These are phyloP conservation scores for Cnidoscolus chayamansa DNA, from an alignment of 441 rosid species.

Conservation along the genomic window DNA sequence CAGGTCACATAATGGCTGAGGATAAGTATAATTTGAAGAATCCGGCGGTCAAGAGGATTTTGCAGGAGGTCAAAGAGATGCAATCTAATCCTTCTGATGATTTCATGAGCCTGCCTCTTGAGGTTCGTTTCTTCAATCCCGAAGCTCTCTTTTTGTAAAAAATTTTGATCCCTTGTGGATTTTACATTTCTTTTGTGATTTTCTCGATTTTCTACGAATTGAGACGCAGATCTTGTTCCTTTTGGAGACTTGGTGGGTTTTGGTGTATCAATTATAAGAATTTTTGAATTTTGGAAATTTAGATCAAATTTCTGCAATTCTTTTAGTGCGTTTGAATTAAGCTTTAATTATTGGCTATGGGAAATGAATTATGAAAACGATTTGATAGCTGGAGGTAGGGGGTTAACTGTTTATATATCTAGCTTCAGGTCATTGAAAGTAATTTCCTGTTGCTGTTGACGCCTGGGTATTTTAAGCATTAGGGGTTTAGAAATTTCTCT, in stretches of 20 bases:
- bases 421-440: not conserved
- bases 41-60: conserved; percentile 94
- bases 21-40: conserved; percentile 85
- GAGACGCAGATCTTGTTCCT: not conserved
- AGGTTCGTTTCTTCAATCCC: conserved; percentile 40
- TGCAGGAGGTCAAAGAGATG: conserved; percentile 99
- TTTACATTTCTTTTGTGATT: not conserved
- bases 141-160: not conserved
- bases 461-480: not conserved
- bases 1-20: conserved; percentile 57
- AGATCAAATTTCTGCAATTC: not conserved
- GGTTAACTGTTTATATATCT: not conserved
- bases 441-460: not conserved
- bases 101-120: conserved; percentile 95
- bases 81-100: conserved; percentile 97
- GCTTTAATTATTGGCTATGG: not conserved
- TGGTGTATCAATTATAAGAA: not conserved
- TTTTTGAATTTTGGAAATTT: not conserved
- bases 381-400: not conserved
- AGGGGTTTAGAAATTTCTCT: not conserved
- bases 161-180: not conserved
- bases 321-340: not conserved
- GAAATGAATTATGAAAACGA: not conserved
- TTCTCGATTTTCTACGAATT: not conserved
- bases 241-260: not conserved